A percentile compares a stretch with the other conserved stretches of the same genome.
Conservation (phyloP, 2,329 filamentous ascomycete species). For the Pseudogymnoascus sp. region DNA sequence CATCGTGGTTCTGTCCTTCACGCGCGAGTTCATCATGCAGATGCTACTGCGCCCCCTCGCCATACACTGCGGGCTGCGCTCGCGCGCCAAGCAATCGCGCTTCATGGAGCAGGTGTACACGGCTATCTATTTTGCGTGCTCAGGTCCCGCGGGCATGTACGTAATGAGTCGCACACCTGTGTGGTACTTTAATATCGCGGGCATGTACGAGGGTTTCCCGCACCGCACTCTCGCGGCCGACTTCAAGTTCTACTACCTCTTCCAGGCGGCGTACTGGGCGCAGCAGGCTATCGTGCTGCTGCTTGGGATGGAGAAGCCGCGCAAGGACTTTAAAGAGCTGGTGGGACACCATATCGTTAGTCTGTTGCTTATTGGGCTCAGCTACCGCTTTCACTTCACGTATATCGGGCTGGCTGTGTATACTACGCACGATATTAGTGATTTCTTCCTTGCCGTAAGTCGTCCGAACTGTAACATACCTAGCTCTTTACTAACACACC, state of each 20-base stretch:
- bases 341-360: constrained; percentile 89
- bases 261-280: constrained; percentile 91
- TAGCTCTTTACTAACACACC: no score
- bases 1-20: constrained; percentile 81
- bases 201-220: constrained; percentile 85
- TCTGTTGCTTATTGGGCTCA: constrained; percentile 70
- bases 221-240: constrained; percentile 68
- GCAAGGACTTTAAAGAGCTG: constrained; percentile 92
- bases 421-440: constrained; percentile 86
- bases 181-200: constrained; percentile 89
- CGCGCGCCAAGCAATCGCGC: constrained; percentile 69
- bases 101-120: constrained; percentile 98
- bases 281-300: constrained; percentile 86
- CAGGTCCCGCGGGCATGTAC: constrained; percentile 77
- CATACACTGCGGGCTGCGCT: constrained; percentile 58
- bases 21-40: constrained; percentile 94
- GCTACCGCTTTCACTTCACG: constrained; percentile 96
- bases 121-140: constrained; percentile 76
- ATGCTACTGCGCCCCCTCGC: constrained; percentile 73
- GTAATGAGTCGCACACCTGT: constrained; percentile 84
- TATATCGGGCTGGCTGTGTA: constrained; percentile 92
- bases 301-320: constrained; percentile 80
- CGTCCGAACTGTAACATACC: no score
- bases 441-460: constrained; percentile 88
- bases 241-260: constrained; percentile 94